Conservation (phyloP, 1,284 basidiomycete species). For the Jaminaea rosea region DNA sequence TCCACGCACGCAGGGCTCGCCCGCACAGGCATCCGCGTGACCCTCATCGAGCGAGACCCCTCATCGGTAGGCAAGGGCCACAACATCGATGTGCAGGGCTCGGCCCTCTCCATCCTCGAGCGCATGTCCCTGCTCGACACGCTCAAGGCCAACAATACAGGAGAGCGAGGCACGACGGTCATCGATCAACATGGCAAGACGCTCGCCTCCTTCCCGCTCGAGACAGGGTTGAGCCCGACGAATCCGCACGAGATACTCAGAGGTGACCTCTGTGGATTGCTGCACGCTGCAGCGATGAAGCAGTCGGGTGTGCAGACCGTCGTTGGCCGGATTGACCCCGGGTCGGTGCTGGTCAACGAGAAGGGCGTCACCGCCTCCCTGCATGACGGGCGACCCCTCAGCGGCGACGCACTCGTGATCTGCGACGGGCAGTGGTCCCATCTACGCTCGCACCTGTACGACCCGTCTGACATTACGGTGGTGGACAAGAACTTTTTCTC, state of each 20-base stretch:
- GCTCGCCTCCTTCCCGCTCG: conserved; percentile 24
- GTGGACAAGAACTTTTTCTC: conserved; percentile 7
- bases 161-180: conserved; percentile 39
- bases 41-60: conserved; percentile 44
- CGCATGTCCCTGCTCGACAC: conserved; percentile 38
- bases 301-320: conserved; percentile 8
- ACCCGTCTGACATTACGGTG: conserved; percentile 1
- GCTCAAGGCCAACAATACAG: conserved; percentile 28
- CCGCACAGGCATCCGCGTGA: conserved; percentile 30
- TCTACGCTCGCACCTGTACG: conserved; percentile 16
- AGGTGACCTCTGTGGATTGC: conserved; percentile 17
- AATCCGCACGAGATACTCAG: conserved; percentile 23
- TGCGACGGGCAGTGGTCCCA: conserved; percentile 30
- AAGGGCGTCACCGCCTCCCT: conserved; percentile 9
- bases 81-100: conserved; percentile 42
- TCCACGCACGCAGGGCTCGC: no score
- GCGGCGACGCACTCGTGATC: conserved; percentile 21
- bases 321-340: conserved; percentile 14
- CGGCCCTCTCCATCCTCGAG: conserved; percentile 33
- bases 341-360: conserved; percentile 6
- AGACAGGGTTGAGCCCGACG: conserved; percentile 6
- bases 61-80: conserved; percentile 40
- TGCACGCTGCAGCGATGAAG: conserved; percentile 11
- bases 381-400: conserved; percentile 7
- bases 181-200: conserved; percentile 20